Evolutionary conservation across 2,329 filamentous ascomycete genomes (phyloP).

Genomic region (Epichloe festucae): DNA sequence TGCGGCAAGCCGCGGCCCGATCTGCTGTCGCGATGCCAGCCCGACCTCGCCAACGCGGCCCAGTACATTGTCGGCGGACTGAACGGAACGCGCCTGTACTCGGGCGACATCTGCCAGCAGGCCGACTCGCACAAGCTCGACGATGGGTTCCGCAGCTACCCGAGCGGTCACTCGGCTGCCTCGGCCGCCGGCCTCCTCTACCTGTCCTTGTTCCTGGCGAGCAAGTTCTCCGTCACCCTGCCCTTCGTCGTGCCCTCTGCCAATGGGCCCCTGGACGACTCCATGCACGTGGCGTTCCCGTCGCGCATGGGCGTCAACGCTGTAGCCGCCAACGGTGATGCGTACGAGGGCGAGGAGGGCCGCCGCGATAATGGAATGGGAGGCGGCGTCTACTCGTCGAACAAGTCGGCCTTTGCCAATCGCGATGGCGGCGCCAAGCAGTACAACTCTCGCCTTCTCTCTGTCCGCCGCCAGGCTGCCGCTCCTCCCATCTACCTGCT

Average conservation of each 20-base stretch:
- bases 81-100: constrained; percentile 55
- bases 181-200: constrained; percentile 73
- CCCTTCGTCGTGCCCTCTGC: constrained; percentile 47
- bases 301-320: constrained; percentile 41
- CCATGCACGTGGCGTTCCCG: constrained; percentile 54
- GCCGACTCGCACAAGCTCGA: constrained; percentile 47
- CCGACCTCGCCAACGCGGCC: constrained; percentile 52
- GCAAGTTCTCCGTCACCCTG: constrained; percentile 64
- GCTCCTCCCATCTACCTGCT: constrained; percentile 73
- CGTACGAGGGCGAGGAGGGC: constrained; percentile 24
- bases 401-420: constrained; percentile 11
- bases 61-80: constrained; percentile 52
- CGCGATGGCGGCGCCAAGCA: constrained; percentile 8
- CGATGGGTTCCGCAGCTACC: constrained; percentile 75
- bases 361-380: constrained; percentile 2
- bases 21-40: constrained; percentile 64
- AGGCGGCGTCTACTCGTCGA: not conserved
- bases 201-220: constrained; percentile 74
- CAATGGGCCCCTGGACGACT: constrained; percentile 29
- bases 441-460: constrained; percentile 21
- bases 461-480: constrained; percentile 55
- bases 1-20: constrained; percentile 66
- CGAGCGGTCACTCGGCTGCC: constrained; percentile 43
- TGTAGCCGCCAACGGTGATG: not conserved
- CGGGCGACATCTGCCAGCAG: constrained; percentile 62